Evolutionary conservation across 768 basidiomycete genomes (phyloP).

Genomic region (Amanita polypyramis): DNA sequence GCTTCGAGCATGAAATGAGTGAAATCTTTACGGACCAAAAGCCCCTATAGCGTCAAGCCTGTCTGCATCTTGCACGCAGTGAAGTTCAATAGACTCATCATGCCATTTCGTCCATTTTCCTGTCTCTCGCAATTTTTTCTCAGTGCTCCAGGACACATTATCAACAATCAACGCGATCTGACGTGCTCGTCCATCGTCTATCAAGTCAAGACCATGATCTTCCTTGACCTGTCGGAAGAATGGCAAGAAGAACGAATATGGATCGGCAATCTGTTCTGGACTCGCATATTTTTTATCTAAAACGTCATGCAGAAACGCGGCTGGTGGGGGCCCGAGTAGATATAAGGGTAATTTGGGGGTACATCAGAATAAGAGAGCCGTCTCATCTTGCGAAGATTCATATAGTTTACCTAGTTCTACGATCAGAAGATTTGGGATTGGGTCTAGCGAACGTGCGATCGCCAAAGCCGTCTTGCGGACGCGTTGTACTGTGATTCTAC

Average conservation of each 20-base stretch:
- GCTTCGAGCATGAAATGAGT: background rate
- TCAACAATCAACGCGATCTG: constrained; percentile 55
- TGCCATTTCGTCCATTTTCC: constrained; percentile 62
- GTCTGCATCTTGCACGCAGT: constrained; percentile 76
- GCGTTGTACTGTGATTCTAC: constrained; percentile 49
- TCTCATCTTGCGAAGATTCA: background rate
- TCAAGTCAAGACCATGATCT: constrained; percentile 39
- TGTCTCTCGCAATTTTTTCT: constrained; percentile 50
- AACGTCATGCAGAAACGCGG: constrained; percentile 84
- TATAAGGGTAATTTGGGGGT: background rate
- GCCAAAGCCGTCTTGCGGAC: constrained; percentile 69
- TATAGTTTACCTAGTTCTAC: constrained; percentile 50
- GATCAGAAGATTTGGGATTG: constrained; percentile 56
- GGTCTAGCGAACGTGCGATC: constrained; percentile 42
- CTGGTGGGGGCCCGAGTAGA: constrained; percentile 17
- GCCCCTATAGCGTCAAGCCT: constrained; percentile 73
- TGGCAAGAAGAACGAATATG: constrained; percentile 57
- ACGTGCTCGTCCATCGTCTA: constrained; percentile 49
- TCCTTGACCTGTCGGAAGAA: constrained; percentile 41
- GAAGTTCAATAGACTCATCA: constrained; percentile 59
- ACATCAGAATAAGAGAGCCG: background rate
- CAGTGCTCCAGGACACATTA: constrained; percentile 80
- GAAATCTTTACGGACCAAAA: constrained; percentile 43
- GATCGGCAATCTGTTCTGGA: constrained; percentile 42
- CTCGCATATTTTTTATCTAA: constrained; percentile 80